Percentiles rank a stretch among this genome's conserved stretches.
phyloP scores from a whole-genome alignment of 2,329 filamentous ascomycete species.

The Ceratocystis eucalypticola region DNA sequence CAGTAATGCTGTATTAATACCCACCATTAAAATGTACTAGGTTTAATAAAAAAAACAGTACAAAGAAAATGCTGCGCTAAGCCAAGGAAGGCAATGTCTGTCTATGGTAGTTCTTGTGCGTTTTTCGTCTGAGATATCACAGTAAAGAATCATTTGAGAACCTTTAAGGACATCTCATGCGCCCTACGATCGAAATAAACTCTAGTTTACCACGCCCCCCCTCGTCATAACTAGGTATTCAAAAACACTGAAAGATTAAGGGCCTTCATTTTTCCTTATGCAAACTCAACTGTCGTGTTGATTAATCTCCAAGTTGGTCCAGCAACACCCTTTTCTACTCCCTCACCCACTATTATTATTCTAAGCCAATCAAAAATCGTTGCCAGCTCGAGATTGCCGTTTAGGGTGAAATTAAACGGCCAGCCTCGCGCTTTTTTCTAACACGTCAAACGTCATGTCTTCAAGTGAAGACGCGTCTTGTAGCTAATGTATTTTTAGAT shows the following conservation, averaged over 20 bases:
- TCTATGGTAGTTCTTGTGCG: neutral
- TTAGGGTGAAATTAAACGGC: neutral
- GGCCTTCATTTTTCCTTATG: too few species aligned
- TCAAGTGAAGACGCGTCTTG: too few species aligned
- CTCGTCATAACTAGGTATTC: too few species aligned
- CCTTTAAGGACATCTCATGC: too few species aligned
- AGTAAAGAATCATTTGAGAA: too few species aligned
- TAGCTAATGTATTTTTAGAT: too few species aligned
- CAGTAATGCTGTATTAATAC: neutral
- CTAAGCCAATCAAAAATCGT: neutral
- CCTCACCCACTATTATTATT: neutral
- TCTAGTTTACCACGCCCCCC: too few species aligned
- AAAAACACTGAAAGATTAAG: too few species aligned
- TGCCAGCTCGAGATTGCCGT: neutral
- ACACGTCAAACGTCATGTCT: neutral
- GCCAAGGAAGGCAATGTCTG: neutral
- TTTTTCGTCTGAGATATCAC: neutral
- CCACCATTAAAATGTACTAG: neutral
- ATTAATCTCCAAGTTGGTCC: neutral
- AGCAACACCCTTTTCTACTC: neutral
- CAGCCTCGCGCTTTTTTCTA: neutral
- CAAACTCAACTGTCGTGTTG: neutral
- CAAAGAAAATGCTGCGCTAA: neutral
- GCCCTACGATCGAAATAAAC: too few species aligned
- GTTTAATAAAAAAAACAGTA: neutral